Percentiles rank a stretch among this genome's conserved stretches.
phyloP scores from a whole-genome alignment of 257 asterid genomes.

The Haberlea rhodopensis region DNA sequence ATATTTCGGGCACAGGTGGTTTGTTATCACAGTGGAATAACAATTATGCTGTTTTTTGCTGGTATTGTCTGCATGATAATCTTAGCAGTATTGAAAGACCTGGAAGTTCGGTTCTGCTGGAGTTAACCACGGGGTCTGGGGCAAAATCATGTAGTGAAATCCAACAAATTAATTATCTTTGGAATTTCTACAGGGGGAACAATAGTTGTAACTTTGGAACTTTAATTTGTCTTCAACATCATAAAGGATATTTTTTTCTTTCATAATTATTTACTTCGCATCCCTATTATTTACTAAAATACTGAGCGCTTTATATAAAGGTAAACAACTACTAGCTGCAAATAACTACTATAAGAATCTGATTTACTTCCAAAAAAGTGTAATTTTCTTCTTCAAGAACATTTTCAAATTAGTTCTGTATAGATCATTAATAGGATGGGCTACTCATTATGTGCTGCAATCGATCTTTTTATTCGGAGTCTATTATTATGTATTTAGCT shows the following conservation, averaged over 20 bases:
- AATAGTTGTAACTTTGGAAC: slow-evolving; percentile 13
- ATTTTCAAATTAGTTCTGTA: no score
- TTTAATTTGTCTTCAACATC: background rate
- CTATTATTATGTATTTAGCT: slow-evolving; percentile 2
- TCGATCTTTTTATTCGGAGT: background rate
- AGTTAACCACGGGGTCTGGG: no score
- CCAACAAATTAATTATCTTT: background rate
- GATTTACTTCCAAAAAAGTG: background rate
- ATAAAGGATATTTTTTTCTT: slow-evolving; percentile 10
- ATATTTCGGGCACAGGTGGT: no score
- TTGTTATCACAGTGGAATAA: no score
- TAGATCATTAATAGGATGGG: no score
- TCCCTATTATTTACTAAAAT: no score
- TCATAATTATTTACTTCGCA: no score
- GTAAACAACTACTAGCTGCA: background rate
- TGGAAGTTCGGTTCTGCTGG: background rate
- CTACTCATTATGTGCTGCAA: slow-evolving; percentile 19
- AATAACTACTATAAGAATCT: background rate
- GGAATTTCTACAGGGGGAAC: background rate
- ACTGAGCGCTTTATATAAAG: no score
- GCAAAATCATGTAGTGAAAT: no score
- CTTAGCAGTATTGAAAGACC: slow-evolving; percentile 3
- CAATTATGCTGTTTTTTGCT: background rate
- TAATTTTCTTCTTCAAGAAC: no score
- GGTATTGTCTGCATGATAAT: slow-evolving; percentile 4